These are phyloP conservation scores for Canavalia ensiformis DNA, from an alignment of 306 rosid genomes.

Conservation along the genomic window DNA sequence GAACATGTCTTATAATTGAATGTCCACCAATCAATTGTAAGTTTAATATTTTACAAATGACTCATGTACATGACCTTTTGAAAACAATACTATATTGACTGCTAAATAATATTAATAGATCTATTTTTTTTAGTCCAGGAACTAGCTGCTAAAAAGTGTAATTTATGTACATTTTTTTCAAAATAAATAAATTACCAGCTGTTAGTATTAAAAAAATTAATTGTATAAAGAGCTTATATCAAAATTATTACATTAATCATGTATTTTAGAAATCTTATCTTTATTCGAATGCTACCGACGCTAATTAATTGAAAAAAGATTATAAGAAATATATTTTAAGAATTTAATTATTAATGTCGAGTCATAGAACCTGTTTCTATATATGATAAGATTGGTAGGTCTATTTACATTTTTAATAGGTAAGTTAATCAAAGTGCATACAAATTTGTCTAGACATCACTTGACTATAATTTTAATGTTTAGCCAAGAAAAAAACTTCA, in stretches of 20 bases:
- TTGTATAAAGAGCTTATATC: neutral
- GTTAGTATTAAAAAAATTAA: too few relatives aligned
- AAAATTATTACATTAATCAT: neutral
- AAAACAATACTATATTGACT: neutral
- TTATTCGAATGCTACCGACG: neutral
- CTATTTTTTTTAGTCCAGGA: neutral
- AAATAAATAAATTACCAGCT: too few relatives aligned
- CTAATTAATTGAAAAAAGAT: neutral
- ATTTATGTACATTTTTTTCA: too few relatives aligned
- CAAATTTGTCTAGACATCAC: neutral
- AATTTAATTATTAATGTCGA: neutral
- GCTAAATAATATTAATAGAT: neutral
- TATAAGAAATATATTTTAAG: neutral
- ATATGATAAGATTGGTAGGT: neutral
- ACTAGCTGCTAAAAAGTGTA: conserved; percentile 15
- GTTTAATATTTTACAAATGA: conserved; percentile 13
- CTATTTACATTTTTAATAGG: neutral
- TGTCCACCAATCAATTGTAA: conserved; percentile 6
- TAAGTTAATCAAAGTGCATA: neutral
- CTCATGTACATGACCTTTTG: neutral
- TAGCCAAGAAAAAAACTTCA: neutral
- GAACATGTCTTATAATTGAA: conserved; percentile 19
- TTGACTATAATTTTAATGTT: neutral
- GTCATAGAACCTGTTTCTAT: too few relatives aligned
- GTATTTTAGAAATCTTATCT: neutral